phyloP scores from a whole-genome alignment of 257 asterid species.

The Nicotiana benthamiana region DNA sequence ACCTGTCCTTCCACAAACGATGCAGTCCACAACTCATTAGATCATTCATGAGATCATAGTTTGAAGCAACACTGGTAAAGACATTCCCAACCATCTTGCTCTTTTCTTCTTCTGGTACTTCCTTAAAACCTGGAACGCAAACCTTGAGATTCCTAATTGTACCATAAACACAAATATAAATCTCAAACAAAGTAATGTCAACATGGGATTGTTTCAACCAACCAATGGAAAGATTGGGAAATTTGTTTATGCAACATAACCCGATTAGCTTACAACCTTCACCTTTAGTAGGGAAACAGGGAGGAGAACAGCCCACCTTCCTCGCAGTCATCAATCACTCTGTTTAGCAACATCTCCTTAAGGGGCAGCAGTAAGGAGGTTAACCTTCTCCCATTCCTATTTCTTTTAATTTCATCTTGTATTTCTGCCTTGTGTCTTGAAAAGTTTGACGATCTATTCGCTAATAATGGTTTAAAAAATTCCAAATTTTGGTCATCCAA shows the following conservation, averaged over 20 bases:
- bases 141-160: background rate
- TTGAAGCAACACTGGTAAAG: slow-evolving; percentile 79
- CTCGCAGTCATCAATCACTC: background rate
- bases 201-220: background rate
- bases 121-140: slow-evolving; percentile 56
- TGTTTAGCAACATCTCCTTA: background rate
- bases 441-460: background rate
- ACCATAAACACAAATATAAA: background rate
- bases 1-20: slow-evolving; percentile 95
- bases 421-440: background rate
- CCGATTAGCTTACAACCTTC: background rate
- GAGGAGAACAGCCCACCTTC: background rate
- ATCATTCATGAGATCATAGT: slow-evolving; percentile 90
- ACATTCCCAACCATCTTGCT: slow-evolving; percentile 76
- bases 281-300: background rate
- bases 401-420: background rate
- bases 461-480: background rate
- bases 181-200: background rate
- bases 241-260: background rate
- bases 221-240: background rate
- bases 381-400: background rate
- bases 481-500: background rate
- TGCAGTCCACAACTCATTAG: slow-evolving; percentile 89
- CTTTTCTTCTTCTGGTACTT: slow-evolving; percentile 81
- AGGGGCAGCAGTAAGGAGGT: background rate